Evolutionary conservation across 352 stramenopile genomes (phyloP), one percentile per base, ranked within the genome.

Genomic region (Peronospora belbahrii): DNA sequence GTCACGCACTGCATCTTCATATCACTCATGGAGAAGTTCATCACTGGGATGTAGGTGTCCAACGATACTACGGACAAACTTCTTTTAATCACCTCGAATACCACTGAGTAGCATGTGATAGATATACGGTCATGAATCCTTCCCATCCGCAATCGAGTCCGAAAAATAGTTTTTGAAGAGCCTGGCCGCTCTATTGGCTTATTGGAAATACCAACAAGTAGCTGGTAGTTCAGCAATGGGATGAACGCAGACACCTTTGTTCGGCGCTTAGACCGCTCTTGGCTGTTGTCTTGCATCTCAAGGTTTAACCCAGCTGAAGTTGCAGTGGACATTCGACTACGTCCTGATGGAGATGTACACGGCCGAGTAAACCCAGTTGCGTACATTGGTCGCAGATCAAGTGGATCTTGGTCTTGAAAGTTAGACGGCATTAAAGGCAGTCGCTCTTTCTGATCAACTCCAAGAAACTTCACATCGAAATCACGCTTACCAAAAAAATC

Each of bases 11-110:
- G 68, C 51, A 89, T 62, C 42, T 87, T 86, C 65, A 92, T 87
- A 46, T 93, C 75, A 32, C 73, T 84, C 23, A 95, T 49, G 0
- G 79, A 86, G 22, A 93, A 82, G 47, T 93, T 95, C 71, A 93
- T 92, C 25, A 95, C 82, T 1, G 83, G 83, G 43, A 95, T 95
- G 41, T 92, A 95, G 5, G 83, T 95, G 44, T 95, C 83, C 9
- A 95, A 54, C 0, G 83, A 86, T 4, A 95, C 79, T 6, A 92
- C 65, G 7, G 83, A 92, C n/a, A 94, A 58, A 30, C 81, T 93
- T 6, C 81, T 67, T 59, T 94, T 94, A 54, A 94, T 91, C 23
- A 94, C 83, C 64, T 94, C 83, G 32, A 92, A 92, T 19, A 94
- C 73, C 9, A 94, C 62, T 1, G 74, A 86, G 48, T 83, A 81